A percentile compares a stretch with the other conserved stretches of the same genome.
These are phyloP conservation scores for Stenogyne calaminthoides DNA, from an alignment of 305 asterid genomes.

Conservation along the genomic window DNA sequence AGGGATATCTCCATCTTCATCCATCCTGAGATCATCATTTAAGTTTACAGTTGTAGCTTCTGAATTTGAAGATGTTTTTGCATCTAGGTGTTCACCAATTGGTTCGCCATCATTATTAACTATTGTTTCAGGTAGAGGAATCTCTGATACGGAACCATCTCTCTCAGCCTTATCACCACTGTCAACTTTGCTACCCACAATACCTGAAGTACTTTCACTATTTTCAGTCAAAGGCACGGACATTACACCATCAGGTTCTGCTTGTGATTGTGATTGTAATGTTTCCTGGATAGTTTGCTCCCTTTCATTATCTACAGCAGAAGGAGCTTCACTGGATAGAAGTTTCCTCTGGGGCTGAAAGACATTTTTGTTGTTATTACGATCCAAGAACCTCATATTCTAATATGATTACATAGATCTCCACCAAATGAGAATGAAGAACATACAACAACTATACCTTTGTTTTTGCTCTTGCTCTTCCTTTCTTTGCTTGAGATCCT, in stretches of 20 bases:
- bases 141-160: constrained; percentile 49
- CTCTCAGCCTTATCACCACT: constrained; percentile 44
- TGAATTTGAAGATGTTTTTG: constrained; percentile 42
- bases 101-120: constrained; percentile 49
- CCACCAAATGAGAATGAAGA: constrained; percentile 20
- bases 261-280: constrained; percentile 51
- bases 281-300: constrained; percentile 45
- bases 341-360: constrained; percentile 58
- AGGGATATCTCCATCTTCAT: constrained; percentile 41
- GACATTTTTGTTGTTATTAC: constrained; percentile 32
- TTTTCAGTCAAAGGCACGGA: constrained; percentile 38
- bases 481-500: constrained; percentile 69
- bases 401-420: constrained; percentile 8
- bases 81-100: constrained; percentile 43
- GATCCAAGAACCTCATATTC: constrained; percentile 23
- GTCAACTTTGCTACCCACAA: constrained; percentile 37
- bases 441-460: constrained; percentile 58
- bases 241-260: constrained; percentile 45
- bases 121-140: constrained; percentile 49
- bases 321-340: constrained; percentile 51
- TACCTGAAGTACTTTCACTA: constrained; percentile 42
- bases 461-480: constrained; percentile 63
- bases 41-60: constrained; percentile 43
- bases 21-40: constrained; percentile 44
- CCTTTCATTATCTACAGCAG: constrained; percentile 41